phyloP scores from a whole-genome alignment of 2,329 filamentous ascomycete genomes.

The Alternaria novae-zelandiae region DNA sequence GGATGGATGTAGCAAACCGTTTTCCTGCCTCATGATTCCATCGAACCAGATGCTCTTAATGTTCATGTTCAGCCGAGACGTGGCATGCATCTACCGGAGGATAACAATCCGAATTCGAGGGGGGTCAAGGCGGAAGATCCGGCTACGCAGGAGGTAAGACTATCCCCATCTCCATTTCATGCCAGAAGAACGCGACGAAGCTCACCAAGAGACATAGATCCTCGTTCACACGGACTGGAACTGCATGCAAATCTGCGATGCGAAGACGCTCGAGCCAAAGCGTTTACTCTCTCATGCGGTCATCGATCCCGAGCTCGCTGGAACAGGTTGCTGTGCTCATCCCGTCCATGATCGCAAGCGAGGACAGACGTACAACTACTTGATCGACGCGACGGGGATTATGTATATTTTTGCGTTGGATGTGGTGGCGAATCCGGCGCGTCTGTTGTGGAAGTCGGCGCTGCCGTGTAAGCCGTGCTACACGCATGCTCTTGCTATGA shows the following conservation, averaged over 20 bases:
- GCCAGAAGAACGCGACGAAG: background rate
- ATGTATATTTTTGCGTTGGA: background rate
- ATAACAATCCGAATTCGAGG: background rate
- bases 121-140: background rate
- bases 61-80: background rate
- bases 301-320: background rate
- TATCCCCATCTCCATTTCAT: background rate
- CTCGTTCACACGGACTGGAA: background rate
- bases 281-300: background rate
- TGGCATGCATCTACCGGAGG: background rate
- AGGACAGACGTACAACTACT: background rate
- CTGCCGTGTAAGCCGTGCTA: background rate
- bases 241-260: background rate
- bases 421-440: background rate
- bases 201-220: background rate
- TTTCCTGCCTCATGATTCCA: background rate
- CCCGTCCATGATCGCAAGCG: background rate
- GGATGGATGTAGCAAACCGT: background rate
- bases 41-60: background rate
- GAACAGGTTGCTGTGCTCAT: background rate
- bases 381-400: background rate
- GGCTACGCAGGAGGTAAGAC: background rate
- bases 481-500: constrained; percentile 1
- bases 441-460: background rate
- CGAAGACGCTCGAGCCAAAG: background rate